These are phyloP conservation scores for Escovopsis weberi DNA, from an alignment of 2,329 filamentous ascomycete species.

Conservation along the genomic window DNA sequence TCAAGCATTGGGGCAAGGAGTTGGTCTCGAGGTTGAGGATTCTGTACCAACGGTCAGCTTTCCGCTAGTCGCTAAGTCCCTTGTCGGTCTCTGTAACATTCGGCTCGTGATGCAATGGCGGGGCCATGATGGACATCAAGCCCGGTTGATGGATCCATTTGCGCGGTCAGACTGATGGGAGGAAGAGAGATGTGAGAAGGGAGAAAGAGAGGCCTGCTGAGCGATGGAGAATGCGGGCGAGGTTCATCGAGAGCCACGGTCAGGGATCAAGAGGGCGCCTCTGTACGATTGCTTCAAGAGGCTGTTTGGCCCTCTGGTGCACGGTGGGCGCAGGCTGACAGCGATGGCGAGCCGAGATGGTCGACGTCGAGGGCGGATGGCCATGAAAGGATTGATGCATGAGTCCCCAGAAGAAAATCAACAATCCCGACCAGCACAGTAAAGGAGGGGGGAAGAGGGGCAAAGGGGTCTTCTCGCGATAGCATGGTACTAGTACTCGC, in stretches of 20 bases:
- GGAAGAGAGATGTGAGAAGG: neutral
- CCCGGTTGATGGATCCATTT: neutral
- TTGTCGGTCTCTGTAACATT: neutral
- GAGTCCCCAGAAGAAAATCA: no score
- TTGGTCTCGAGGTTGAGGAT: no score
- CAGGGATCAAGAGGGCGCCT: no score
- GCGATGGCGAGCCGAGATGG: no score
- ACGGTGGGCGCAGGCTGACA: no score
- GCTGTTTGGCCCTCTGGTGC: no score
- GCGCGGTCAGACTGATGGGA: neutral
- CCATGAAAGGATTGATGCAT: neutral
- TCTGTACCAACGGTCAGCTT: neutral
- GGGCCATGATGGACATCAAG: neutral
- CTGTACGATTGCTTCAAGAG: no score
- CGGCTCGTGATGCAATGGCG: neutral
- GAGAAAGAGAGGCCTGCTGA: neutral
- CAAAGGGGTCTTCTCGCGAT: neutral
- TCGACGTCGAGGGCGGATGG: no score
- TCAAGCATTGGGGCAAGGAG: no score
- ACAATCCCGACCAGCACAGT: neutral
- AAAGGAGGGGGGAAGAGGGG: neutral
- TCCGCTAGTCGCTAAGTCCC: neutral
- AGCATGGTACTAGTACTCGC: no score
- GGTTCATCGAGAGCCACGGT: no score
- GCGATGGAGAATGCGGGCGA: no score